These are phyloP conservation scores for Nowakowskiella sp. DNA, from an alignment of 192 early-diverging fungal genomes.

Conservation along the genomic window DNA sequence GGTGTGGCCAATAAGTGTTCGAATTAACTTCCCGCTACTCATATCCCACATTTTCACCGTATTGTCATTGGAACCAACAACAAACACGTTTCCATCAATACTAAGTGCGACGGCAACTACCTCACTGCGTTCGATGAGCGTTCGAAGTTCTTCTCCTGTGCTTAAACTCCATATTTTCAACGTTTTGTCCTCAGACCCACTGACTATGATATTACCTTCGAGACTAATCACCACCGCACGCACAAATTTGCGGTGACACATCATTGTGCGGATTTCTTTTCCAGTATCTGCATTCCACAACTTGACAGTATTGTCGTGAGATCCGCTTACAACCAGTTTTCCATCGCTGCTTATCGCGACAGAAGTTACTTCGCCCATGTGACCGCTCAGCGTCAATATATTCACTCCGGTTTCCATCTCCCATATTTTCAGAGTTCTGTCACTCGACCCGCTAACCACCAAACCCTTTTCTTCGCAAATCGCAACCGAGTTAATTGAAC, in stretches of 20 bases:
- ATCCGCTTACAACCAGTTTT: conserved; percentile 72
- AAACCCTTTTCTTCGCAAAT: conserved; percentile 52
- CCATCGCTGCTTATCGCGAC: conserved; percentile 73
- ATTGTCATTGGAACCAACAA: conserved; percentile 83
- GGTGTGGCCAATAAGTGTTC: conserved; percentile 75
- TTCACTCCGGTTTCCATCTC: conserved; percentile 69
- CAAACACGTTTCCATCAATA: conserved; percentile 65
- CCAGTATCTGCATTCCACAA: conserved; percentile 72
- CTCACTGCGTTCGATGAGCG: conserved; percentile 70
- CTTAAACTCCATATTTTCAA: conserved; percentile 73
- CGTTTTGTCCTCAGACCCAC: conserved; percentile 73
- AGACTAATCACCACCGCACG: conserved; percentile 87
- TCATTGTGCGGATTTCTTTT: too few relatives aligned
- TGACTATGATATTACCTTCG: conserved; percentile 58
- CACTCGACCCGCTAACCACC: conserved; percentile 74
- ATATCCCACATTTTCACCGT: conserved; percentile 83
- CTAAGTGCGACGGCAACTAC: conserved; percentile 81
- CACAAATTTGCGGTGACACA: too few relatives aligned
- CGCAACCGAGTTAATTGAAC: neutral
- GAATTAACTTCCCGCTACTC: conserved; percentile 71
- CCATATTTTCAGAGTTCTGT: conserved; percentile 78
- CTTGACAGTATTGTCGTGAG: conserved; percentile 65
- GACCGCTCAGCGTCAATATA: conserved; percentile 67
- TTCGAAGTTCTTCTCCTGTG: conserved; percentile 61
- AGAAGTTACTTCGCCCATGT: conserved; percentile 75